Base-by-base conservation (phyloP, 371 early-diverging fungal genomes). In the Coemansia linderi region DNA sequence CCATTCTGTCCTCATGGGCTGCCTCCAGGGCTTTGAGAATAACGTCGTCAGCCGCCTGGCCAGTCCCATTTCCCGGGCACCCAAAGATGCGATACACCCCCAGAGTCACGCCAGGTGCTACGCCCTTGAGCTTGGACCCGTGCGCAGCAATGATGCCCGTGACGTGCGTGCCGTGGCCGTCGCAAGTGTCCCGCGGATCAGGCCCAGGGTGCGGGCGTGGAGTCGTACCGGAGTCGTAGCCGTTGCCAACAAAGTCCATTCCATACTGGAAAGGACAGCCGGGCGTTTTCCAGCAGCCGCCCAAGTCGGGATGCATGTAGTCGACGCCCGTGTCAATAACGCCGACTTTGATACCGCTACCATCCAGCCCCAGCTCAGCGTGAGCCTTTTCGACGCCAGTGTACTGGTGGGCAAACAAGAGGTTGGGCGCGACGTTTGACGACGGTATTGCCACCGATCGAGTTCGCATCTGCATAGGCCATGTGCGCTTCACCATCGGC, bases 81-180 rank as follows among this genome's bases (percentile, higher is more conserved):
- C 90, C 89, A 79, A 93, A 89, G 0, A 90, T 85, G 39, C 90
- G 77, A 65, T 90, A 90, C 38, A 81, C 89, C 8, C 89, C 90
- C 57, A 90, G 72, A 0, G 84, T 89, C 10, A 82, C 89, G 19
- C 85, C 80, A 1, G 91, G 91, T 2, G 91, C 90, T 13, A 90
- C 89, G 44, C 91, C 91, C 52, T 72, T 81, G 54, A 88, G 85
- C 52, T 81, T 80, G 72, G 82, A 52, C 17, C 86, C 86, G 6
- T 86, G 71, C 17, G 87, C 91, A 40, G 85, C 90, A 65, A 90
- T 81, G 43, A 90, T 90, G 24, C 91, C 91, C 4, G 88, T 68
- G 8, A 89, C 87, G 56, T 88, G 89, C 0, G 89, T 89, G 6
- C 90, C 89, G 64, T 89, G 88, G 19, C 86, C 87, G 73, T 82